Base-by-base conservation (phyloP, 352 stramenopile species). In the Aphanomyces cochlioides region DNA sequence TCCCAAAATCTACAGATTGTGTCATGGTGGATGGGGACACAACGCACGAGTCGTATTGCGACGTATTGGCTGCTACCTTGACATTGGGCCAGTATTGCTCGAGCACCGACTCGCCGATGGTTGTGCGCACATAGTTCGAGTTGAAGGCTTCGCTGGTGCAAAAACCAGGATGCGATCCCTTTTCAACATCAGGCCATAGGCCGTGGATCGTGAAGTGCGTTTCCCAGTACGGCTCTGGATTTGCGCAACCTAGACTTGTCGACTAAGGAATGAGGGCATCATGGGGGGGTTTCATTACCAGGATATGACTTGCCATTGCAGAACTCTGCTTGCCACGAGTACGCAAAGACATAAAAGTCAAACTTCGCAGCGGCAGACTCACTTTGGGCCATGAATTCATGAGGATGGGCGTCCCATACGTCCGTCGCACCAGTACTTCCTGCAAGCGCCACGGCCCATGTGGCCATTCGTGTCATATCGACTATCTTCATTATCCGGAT, bases 261-360 rank as follows among this genome's bases (percentile, higher is more conserved):
- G 37, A 38, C 5, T 12, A 1, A 7, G 7, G 19, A 6, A 60
- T 61, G 17, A 43, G 28, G 28, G 28, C 28, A 0, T 28, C 28
- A 28, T 28, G 28, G 28, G 28, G 28, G 4, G 10, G 40, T 10
- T 10, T 19, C 6, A 28, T 17, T n/a, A 69, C 63, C 63, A n/a
- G 63, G 48, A 10, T 73, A 50, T 28, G 38, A 67, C 28, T 93
- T 88, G 69, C 81, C 73, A 41, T 71, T 56, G 74, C 89, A 97
- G 72, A 96, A 97, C 67, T 89, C 70, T 6, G 90, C 81, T 68
- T 95, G 89, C 90, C 90, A 97, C 74, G 86, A 96, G 77, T 95
- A 87, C 58, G 90, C 89, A 59, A 97, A 81, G 53, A 97, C 88
- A 78, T 96, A 97, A 53, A 96, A 89, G 68, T 96, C 85, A 69